Base-by-base conservation (phyloP, 2,329 filamentous ascomycete species). In the Rugonectria rugulosa region DNA sequence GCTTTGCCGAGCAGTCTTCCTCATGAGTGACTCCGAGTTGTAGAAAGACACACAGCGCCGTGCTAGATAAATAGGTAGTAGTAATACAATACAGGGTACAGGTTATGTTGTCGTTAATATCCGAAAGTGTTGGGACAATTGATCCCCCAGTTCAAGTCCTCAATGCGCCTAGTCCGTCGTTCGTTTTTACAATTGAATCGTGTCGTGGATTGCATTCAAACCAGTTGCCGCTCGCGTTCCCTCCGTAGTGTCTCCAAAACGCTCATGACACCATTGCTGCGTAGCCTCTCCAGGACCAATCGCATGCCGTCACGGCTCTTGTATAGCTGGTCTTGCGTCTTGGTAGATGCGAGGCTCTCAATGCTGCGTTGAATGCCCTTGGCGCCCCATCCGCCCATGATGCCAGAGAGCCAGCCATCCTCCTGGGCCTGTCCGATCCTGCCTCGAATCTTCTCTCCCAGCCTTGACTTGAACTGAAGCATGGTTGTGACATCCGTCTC, bases 241-340 rank as follows among this genome's bases (percentile, higher is more conserved):
- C 75, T 69, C 36, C 82, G 78, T 61, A 83, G 74, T 44, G 82
- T 77, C 69, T 87, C 84, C 27, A 87, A 72, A 24, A 86, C 82
- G 32, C 81, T 81, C 51, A 85, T 81, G 53, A 85, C 79, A 24
- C 83, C 81, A 34, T 79, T 83, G 70, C 83, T 82, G 42, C 84
- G 79, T 47, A 87, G 75, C 42, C 90, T 80, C 73, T 92, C 89
- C 19, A 95, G 79, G 8, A 95, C 90, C 31, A 93, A 85, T 53
- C 85, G 87, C 91, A 95, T 94, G 43, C 91, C 91, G 71, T 93
- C 89, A 44, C 89, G 86, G 64, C 89, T 91, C 77, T 93, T 93
- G 46, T 88, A 87, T 66, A 94, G 82, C 70, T 91, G 89, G 66
- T 89, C 88, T 62, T 88, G 84, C 5, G 91, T 92, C 70, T 91